Base-by-base conservation (phyloP, 2,329 filamentous ascomycete species). In the Purpureocillium takamizusanense region DNA sequence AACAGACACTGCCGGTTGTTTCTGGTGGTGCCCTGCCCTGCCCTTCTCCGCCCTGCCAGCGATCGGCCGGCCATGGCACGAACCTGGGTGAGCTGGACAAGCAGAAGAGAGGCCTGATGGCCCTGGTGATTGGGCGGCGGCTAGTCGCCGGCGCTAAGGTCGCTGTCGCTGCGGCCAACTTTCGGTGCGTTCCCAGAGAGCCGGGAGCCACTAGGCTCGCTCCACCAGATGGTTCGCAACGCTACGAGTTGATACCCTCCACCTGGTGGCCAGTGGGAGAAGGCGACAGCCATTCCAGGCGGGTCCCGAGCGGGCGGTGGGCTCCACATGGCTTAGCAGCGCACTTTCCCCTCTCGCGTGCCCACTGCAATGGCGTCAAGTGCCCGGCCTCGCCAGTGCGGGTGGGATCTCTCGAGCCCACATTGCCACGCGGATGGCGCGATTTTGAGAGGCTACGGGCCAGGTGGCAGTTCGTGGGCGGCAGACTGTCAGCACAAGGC, bases 101-200 rank as follows among this genome's bases (percentile, higher is more conserved):
- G 6, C 21, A 25, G 21, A 25, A 10, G 21, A 25, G 21, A 25
- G 10, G 21, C 6, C 21, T 25, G 12, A 31, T 33, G 13, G 33
- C 32, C 10, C 27, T 12, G 7, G 15, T 36, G 38, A 31, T 39
- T 35, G 37, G 31, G 29, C 9, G 27, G 15, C 15, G n/a, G 34
- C 41, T 40, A 39, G 43, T 45, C 31, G 39, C 46, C 47, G 40
- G 43, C 46, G 34, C 39, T 38, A 47, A 42, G 42, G 44, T 45
- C 46, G 40, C 44, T 41, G 39, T 48, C 38, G 44, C 46, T 49
- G 48, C 42, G 47, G 42, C 45, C 46, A 52, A 43, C 42, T 42
- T 47, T 51, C 38, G 47, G 51, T 49, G 44, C 45, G 44, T 51
- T 56, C 48, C 56, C 56, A 58, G 53, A 56, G 46, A 52, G 48